A percentile compares a stretch with the other conserved stretches of the same genome.
phyloP scores from a whole-genome alignment of 768 basidiomycete species.

The Rhodosporidiobolus odoratus region DNA sequence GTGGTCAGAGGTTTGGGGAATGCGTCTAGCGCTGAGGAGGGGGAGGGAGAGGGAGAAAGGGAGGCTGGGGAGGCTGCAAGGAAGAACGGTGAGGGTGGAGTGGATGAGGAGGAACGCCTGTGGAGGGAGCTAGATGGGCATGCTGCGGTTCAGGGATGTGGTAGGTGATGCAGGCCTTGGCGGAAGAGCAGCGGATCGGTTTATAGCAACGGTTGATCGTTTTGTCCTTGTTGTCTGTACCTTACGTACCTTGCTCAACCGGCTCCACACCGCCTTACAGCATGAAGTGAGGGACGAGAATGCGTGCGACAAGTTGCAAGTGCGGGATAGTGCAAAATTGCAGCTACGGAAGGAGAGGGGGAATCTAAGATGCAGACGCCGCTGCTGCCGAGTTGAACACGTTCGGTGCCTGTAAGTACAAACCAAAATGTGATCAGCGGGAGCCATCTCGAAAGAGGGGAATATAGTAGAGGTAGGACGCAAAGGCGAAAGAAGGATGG shows the following conservation, averaged over 20 bases:
- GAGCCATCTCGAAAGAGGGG: background rate
- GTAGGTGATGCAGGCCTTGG: too few relatives aligned
- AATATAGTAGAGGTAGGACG: background rate
- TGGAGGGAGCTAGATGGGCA: background rate
- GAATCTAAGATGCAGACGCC: background rate
- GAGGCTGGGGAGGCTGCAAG: background rate
- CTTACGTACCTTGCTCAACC: too few relatives aligned
- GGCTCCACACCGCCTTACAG: too few relatives aligned
- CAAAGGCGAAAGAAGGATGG: background rate
- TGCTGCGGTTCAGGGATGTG: background rate
- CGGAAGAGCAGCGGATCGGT: too few relatives aligned
- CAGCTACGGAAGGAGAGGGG: too few relatives aligned
- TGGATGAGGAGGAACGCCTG: background rate
- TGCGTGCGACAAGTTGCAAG: too few relatives aligned
- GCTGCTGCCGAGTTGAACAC: slow-evolving; percentile 4
- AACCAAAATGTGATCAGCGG: too few relatives aligned
- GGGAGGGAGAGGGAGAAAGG: background rate
- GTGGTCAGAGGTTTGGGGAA: background rate
- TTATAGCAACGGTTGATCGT: too few relatives aligned
- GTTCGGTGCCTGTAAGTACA: slow-evolving; percentile 18
- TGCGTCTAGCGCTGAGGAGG: background rate
- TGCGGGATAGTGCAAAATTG: too few relatives aligned
- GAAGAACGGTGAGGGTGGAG: too few relatives aligned
- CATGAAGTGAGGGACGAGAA: too few relatives aligned
- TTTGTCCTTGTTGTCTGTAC: background rate